phyloP scores from a whole-genome alignment of 2,329 filamentous ascomycete genomes.

The Botryotinia narcissicola region DNA sequence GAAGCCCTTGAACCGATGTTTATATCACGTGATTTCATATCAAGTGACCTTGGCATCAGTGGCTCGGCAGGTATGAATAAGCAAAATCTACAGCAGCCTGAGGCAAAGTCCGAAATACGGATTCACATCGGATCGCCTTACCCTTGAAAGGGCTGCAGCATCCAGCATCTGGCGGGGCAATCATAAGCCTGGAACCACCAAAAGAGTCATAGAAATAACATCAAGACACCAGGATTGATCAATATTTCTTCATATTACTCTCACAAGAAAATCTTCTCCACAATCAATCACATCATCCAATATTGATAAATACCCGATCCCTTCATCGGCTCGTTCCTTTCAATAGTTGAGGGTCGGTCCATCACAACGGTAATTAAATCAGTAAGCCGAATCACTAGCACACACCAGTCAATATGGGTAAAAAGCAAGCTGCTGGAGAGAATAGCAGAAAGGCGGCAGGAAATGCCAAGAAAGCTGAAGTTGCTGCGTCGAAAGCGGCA shows the following conservation, averaged over 20 bases:
- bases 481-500: slow-evolving; percentile 76
- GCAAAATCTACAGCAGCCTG: not conserved
- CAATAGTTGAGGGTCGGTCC: not conserved
- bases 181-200: slow-evolving; percentile 1
- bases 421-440: slow-evolving; percentile 68
- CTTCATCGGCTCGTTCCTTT: slow-evolving; percentile 11
- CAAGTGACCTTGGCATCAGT: not conserved
- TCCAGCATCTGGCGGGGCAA: slow-evolving; percentile 14
- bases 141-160: not conserved
- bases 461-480: slow-evolving; percentile 89
- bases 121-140: not conserved
- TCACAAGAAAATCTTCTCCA: slow-evolving; percentile 10
- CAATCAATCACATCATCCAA: not conserved
- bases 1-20: too few relatives aligned
- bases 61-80: not conserved
- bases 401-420: slow-evolving; percentile 55
- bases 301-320: not conserved
- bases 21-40: not conserved
- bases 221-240: slow-evolving; percentile 4
- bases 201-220: slow-evolving; percentile 10
- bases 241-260: slow-evolving; percentile 10
- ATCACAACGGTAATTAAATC: not conserved
- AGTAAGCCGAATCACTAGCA: slow-evolving; percentile 13
- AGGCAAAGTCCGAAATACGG: slow-evolving; percentile 4
- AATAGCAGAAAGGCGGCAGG: slow-evolving; percentile 87